Conservation (phyloP, 208 protist species). For the Leishmania braziliensis region DNA sequence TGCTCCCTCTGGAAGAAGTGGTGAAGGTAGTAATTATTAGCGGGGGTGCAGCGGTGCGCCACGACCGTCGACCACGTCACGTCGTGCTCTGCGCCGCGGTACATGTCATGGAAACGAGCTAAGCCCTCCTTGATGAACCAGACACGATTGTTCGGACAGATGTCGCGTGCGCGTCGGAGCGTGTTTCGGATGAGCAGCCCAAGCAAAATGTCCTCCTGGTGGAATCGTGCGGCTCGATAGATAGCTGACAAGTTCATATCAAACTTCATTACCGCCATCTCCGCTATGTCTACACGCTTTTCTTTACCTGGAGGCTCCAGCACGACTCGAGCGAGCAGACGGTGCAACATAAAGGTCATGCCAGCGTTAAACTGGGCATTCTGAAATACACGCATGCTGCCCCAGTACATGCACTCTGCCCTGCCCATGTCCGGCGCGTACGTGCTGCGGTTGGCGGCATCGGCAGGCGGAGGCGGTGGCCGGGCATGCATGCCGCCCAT, state of each 20-base stretch:
- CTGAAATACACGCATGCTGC: neutral
- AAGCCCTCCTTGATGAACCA: neutral
- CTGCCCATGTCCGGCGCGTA: neutral
- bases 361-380: neutral
- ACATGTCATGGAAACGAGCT: constrained; percentile 18
- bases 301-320: constrained; percentile 1
- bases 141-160: neutral
- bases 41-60: constrained; percentile 21
- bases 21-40: constrained; percentile 11
- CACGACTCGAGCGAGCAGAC: neutral
- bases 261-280: constrained; percentile 6
- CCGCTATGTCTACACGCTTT: neutral
- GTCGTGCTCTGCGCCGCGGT: neutral
- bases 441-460: neutral
- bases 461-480: neutral
- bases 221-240: neutral
- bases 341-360: constrained; percentile 24
- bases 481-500: neutral
- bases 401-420: constrained; percentile 32
- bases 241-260: neutral
- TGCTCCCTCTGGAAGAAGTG: constrained; percentile 16
- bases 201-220: constrained; percentile 13
- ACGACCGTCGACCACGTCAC: constrained; percentile 24
- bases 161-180: neutral
- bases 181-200: neutral